phyloP scores from a whole-genome alignment of 2,329 filamentous ascomycete species.

The Tolypocladium tundrense region DNA sequence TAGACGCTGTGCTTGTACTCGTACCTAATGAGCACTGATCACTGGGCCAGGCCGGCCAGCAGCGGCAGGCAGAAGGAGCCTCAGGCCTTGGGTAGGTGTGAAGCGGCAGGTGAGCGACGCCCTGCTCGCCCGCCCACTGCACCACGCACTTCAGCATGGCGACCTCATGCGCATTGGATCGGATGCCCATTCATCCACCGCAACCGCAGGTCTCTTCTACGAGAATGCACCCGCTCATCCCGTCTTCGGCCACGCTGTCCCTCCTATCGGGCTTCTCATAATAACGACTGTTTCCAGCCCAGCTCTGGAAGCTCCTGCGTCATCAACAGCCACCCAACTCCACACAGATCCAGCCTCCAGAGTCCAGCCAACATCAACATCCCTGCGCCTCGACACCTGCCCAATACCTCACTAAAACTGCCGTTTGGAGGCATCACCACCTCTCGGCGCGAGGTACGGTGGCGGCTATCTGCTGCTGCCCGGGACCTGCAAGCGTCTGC shows the following conservation, averaged over 20 bases:
- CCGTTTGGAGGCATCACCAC: background rate
- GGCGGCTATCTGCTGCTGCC: background rate
- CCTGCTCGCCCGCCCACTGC: too few species aligned
- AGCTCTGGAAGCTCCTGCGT: background rate
- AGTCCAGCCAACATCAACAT: background rate
- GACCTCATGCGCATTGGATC: background rate
- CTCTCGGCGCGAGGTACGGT: background rate
- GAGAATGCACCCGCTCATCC: background rate
- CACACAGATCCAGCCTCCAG: background rate
- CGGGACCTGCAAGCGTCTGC: background rate
- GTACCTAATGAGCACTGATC: background rate
- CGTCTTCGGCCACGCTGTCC: background rate
- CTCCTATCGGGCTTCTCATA: background rate
- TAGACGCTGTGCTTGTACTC: background rate
- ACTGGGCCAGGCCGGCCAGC: background rate
- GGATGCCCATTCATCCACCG: background rate
- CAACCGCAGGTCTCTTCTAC: background rate
- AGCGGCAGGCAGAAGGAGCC: background rate
- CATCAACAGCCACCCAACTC: background rate
- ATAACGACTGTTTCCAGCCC: background rate
- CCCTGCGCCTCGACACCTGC: background rate
- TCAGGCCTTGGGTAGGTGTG: background rate
- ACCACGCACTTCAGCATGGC: background rate
- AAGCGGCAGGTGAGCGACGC: background rate
- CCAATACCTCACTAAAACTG: background rate